Evolutionary conservation across 768 basidiomycete genomes (phyloP).

Genomic region (Tulasnella calospora): DNA sequence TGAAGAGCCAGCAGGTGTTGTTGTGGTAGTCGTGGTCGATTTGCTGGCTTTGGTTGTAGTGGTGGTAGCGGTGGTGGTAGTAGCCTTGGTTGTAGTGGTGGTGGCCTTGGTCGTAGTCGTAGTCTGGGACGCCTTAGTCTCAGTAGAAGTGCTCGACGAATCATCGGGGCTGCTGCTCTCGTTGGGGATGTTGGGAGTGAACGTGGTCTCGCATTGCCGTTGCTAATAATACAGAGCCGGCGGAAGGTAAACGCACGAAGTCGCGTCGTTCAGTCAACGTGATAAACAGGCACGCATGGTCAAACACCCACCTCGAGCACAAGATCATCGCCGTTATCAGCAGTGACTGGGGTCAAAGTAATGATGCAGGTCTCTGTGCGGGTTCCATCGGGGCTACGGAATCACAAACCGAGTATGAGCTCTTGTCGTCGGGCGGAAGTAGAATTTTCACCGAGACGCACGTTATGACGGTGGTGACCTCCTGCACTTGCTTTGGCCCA

Average conservation of each 20-base stretch:
- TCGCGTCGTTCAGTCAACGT: background rate
- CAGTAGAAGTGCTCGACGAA: background rate
- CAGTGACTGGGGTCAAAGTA: background rate
- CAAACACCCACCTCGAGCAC: slow-evolving; percentile 4
- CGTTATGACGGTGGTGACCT: background rate
- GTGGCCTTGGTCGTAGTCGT: background rate
- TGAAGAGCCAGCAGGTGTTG: too few species aligned
- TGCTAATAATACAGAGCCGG: background rate
- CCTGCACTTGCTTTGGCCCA: slow-evolving; percentile 4
- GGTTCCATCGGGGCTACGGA: background rate
- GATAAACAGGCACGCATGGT: background rate
- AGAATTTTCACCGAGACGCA: background rate
- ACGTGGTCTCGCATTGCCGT: background rate
- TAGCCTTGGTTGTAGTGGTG: background rate
- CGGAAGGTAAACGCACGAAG: background rate
- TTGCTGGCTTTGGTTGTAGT: background rate
- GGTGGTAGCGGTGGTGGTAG: background rate
- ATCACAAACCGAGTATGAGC: background rate
- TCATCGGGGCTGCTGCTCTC: background rate
- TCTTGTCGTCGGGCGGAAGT: too few species aligned
- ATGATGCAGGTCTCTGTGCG: slow-evolving; percentile 16
- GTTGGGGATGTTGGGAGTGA: background rate
- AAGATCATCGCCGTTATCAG: slow-evolving; percentile 1
- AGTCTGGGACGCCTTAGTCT: background rate
- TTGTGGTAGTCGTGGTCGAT: background rate